Evolutionary conservation across 1,139 yeast genomes (phyloP), one percentile per base, ranked within the genome.

Genomic region (Yamadazyma epiphylla): DNA sequence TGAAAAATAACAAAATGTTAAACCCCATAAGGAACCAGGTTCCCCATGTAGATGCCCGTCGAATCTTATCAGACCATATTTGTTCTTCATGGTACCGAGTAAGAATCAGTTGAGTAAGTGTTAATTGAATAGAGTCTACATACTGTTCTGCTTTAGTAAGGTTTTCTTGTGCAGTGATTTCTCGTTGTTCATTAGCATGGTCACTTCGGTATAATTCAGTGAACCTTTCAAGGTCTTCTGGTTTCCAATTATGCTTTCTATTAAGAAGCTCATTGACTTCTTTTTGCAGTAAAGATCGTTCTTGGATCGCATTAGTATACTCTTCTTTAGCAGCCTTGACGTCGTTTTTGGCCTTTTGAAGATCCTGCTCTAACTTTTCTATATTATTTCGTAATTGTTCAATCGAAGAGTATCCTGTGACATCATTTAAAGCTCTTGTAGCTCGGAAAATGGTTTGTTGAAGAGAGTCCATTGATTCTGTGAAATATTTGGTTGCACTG

Each of bases 41-140:
- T 1, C 97, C 98, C 95, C 96, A 94, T 0, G 98, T 89, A 7
- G 96, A 86, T 3, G 95, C 88, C 38, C 94, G 71, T 40, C 98
- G 66, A 37, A 91, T 91, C 55, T 89, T 89, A 57, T 94, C 98
- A 4, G 96, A 86, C 98, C 98, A 94, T 4, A 91, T 80, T 57
- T 94, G 98, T 49, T 94, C 99, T 51, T 94, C 98, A 41, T 91
- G 96, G 48, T 94, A 94, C 42, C 97, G 63, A 1, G 91, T 79
- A 45, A 89, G 66, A 21, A 94, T 91, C 45, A 86, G 80, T 38
- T 80, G 80, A 5, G 89, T 80, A 27, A 89, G 60, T 38, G 72
- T 74, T 27, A 77, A 69, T 43, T 84, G 94, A 5, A 82, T 58
- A 4, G 79, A 77, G 37, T 89, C 96, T 23, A 83, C 85, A 31